Evolutionary conservation across 169 alveolate genomes (phyloP).

Genomic region (Plasmodium gaboni): DNA sequence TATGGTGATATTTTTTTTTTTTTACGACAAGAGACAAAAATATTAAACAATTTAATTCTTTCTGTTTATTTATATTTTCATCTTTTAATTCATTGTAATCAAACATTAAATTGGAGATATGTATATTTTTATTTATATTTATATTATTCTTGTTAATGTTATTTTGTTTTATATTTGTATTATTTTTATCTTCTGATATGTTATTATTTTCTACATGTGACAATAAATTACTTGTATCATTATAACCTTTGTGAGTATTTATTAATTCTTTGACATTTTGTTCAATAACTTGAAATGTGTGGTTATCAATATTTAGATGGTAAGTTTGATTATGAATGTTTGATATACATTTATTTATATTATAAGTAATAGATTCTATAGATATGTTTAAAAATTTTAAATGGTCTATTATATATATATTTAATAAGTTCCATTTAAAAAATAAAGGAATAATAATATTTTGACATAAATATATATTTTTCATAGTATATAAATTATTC

Average conservation of each 20-base stretch:
- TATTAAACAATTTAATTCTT: slow-evolving; percentile 34
- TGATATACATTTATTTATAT: not conserved
- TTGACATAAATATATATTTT: slow-evolving; percentile 28
- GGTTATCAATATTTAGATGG: too few relatives aligned
- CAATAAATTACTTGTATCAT: not conserved
- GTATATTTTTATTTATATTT: not conserved
- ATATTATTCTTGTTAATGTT: not conserved
- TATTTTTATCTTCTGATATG: not conserved
- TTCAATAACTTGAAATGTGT: not conserved
- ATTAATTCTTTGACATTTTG: not conserved
- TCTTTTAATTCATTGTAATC: not conserved
- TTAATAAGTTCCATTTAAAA: slow-evolving; percentile 42
- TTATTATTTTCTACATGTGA: not conserved
- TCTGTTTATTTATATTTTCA: slow-evolving; percentile 21
- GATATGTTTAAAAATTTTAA: slow-evolving; percentile 32
- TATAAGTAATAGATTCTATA: slow-evolving; percentile 21
- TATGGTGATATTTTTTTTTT: slow-evolving; percentile 55
- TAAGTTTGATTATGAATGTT: too few relatives aligned
- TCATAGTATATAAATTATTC: slow-evolving; percentile 24
- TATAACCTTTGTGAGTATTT: not conserved
- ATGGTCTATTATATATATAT: not conserved
- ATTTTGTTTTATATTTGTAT: not conserved
- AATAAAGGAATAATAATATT: slow-evolving; percentile 48
- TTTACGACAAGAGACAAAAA: slow-evolving; percentile 42
- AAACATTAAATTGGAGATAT: too few relatives aligned